phyloP scores from a whole-genome alignment of 768 basidiomycete genomes.

The Pisolithus albus region DNA sequence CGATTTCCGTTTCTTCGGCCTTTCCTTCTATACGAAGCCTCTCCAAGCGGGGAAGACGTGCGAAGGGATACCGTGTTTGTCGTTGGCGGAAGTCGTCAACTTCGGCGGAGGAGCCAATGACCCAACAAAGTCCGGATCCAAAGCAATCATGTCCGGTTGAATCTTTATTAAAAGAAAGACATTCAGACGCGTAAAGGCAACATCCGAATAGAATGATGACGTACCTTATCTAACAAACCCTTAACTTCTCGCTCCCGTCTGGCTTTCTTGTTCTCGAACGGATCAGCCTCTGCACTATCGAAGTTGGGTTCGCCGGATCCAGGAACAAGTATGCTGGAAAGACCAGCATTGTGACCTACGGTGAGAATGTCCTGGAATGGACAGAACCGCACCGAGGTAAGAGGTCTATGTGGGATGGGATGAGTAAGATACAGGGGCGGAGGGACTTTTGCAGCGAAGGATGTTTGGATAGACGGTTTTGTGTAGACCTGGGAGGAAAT shows the following conservation, averaged over 20 bases:
- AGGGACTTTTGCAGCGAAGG: conserved; percentile 39
- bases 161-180: conserved; percentile 40
- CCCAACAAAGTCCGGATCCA: conserved; percentile 73
- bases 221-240: conserved; percentile 80
- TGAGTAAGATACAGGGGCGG: conserved; percentile 90
- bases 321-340: conserved; percentile 84
- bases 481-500: conserved; percentile 55
- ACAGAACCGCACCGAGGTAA: conserved; percentile 72
- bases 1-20: conserved; percentile 59
- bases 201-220: neutral
- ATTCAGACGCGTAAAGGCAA: conserved; percentile 1
- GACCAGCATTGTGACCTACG: conserved; percentile 68
- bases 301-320: conserved; percentile 94
- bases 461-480: conserved; percentile 54
- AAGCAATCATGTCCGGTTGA: conserved; percentile 85
- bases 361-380: conserved; percentile 85
- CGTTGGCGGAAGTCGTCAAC: conserved; percentile 44
- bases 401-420: conserved; percentile 71
- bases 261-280: conserved; percentile 79
- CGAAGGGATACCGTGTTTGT: conserved; percentile 49
- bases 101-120: conserved; percentile 57
- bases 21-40: conserved; percentile 68
- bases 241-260: conserved; percentile 89
- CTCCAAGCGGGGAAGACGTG: conserved; percentile 58
- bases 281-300: conserved; percentile 90